These are phyloP conservation scores for Barnettozyma pratensis DNA, from an alignment of 805 yeast genomes.

Conservation along the genomic window DNA sequence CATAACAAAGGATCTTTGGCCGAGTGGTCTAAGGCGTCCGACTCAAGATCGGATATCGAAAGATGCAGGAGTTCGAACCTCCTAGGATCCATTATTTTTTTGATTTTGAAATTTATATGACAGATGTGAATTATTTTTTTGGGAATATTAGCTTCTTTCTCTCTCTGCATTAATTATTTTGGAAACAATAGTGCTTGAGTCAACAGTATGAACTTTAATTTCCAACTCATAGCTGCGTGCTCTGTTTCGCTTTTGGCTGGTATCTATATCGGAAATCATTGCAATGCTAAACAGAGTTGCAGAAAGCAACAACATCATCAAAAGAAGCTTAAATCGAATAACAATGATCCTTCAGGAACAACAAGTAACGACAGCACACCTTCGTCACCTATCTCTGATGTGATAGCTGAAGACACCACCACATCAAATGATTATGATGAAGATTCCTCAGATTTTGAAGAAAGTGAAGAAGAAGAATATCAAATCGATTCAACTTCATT, in stretches of 20 bases:
- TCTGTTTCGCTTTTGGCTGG: conserved; percentile 35
- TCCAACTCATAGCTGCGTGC: conserved; percentile 31
- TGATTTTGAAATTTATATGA: conserved; percentile 34
- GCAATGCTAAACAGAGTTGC: not conserved
- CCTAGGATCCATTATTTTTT: conserved; percentile 10
- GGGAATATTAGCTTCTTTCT: too few species aligned
- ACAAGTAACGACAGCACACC: conserved; percentile 4
- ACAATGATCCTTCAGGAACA: not conserved
- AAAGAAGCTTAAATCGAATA: not conserved
- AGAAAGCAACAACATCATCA: conserved; percentile 2
- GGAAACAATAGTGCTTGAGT: too few species aligned
- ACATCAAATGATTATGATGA: conserved; percentile 24
- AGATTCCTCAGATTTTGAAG: conserved; percentile 34
- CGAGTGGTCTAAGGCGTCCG: conserved; percentile 15
- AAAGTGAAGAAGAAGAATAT: conserved; percentile 46
- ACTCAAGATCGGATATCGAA: conserved; percentile 12
- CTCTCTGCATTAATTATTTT: too few species aligned
- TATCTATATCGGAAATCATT: conserved; percentile 25
- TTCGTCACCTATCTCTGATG: conserved; percentile 10
- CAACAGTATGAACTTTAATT: conserved; percentile 14
- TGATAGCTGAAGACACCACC: conserved; percentile 7
- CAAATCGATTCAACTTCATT: conserved; percentile 57
- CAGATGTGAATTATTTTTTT: conserved; percentile 12
- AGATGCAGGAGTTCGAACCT: conserved; percentile 13
- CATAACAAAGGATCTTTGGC: conserved; percentile 8